These are phyloP conservation scores for Ogataea saltuana DNA, from an alignment of 805 yeast genomes.

Conservation along the genomic window DNA sequence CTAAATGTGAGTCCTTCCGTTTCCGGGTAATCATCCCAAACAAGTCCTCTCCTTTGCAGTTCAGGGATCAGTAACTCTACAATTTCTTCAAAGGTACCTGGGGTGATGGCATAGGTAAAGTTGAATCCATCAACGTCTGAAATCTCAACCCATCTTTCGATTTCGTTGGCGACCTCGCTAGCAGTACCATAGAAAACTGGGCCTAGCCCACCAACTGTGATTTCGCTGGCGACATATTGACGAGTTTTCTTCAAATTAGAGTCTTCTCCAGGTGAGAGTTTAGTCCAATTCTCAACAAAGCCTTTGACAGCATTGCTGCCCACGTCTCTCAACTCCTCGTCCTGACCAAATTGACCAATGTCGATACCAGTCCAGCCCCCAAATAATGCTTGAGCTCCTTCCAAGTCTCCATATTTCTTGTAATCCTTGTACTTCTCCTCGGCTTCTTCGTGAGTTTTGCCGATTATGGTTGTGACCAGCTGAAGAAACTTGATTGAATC, in stretches of 20 bases:
- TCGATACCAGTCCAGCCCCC: constrained; percentile 46
- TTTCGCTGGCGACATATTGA: constrained; percentile 33
- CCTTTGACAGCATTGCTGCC: constrained; percentile 38
- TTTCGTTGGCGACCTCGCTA: constrained; percentile 40
- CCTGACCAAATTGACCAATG: constrained; percentile 36
- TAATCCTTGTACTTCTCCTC: constrained; percentile 37
- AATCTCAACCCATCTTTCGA: constrained; percentile 40
- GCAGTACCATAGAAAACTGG: constrained; percentile 38
- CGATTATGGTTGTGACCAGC: constrained; percentile 40
- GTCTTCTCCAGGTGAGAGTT: constrained; percentile 17
- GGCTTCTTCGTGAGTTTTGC: constrained; percentile 45
- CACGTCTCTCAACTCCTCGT: constrained; percentile 35
- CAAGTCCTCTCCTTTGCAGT: constrained; percentile 30
- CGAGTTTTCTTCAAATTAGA: constrained; percentile 27
- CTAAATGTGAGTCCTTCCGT: constrained; percentile 30
- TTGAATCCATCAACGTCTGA: constrained; percentile 47
- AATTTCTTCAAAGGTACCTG: constrained; percentile 40
- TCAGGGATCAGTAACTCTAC: constrained; percentile 37
- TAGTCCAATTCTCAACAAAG: constrained; percentile 38
- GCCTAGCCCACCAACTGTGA: constrained; percentile 34
- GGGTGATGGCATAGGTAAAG: constrained; percentile 39
- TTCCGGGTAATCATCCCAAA: constrained; percentile 36
- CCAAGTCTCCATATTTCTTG: constrained; percentile 38
- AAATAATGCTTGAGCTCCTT: constrained; percentile 43
- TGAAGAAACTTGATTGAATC: constrained; percentile 41